Evolutionary conservation across 2,329 filamentous ascomycete genomes (phyloP).

Genomic region (Lasiodiplodia sp.): DNA sequence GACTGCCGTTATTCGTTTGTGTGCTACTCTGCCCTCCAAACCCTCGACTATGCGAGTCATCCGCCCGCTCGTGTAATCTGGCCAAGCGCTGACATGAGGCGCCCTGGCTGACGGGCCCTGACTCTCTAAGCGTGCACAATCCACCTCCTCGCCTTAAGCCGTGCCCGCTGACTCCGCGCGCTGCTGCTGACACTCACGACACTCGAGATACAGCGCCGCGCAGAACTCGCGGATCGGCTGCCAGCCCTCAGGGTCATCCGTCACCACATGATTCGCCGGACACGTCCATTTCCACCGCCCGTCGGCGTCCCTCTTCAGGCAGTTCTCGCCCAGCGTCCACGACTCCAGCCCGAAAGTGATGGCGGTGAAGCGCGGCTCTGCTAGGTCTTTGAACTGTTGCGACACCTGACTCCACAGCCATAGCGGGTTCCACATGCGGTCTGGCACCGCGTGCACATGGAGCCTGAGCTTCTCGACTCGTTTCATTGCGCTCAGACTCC

Average conservation of each 20-base stretch:
- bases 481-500: constrained; percentile 34
- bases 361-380: constrained; percentile 33
- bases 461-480: constrained; percentile 39
- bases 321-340: constrained; percentile 47
- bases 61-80: neutral
- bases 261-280: constrained; percentile 38
- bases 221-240: constrained; percentile 32
- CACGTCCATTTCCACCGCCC: constrained; percentile 46
- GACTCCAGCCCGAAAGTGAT: constrained; percentile 46
- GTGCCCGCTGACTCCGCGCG: neutral
- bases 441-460: constrained; percentile 45
- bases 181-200: constrained; percentile 23
- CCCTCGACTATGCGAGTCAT: neutral
- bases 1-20: neutral
- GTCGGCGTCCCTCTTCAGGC: constrained; percentile 37
- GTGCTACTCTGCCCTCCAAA: neutral
- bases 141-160: neutral
- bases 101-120: neutral
- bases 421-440: constrained; percentile 48
- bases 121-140: neutral
- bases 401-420: constrained; percentile 45
- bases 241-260: constrained; percentile 32
- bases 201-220: constrained; percentile 30
- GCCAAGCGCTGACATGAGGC: constrained; percentile 3
- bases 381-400: constrained; percentile 40